Conservation (phyloP, 257 asterid species). For the Penstemon newberryi region DNA sequence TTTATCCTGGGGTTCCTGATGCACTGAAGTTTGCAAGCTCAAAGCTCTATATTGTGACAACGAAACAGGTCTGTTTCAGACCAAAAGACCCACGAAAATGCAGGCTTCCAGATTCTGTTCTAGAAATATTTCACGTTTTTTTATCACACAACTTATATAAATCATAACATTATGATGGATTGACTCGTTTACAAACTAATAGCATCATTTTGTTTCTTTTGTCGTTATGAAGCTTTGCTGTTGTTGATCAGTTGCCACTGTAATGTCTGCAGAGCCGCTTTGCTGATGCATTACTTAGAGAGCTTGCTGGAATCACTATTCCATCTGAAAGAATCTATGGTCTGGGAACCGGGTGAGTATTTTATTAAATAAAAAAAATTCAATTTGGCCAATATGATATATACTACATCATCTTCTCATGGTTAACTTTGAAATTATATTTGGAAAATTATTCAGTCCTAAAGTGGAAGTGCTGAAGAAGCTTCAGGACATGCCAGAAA, state of each 20-base stretch:
- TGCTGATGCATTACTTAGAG: constrained; percentile 81
- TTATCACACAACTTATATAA: neutral
- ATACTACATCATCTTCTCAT: neutral
- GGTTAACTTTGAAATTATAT: neutral
- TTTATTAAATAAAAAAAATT: neutral
- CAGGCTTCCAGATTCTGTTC: neutral
- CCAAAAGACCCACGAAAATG: neutral
- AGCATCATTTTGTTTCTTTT: constrained; percentile 13
- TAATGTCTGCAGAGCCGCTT: constrained; percentile 63
- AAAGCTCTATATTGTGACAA: constrained; percentile 84
- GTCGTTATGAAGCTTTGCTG: neutral
- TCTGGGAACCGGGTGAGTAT: constrained; percentile 80
- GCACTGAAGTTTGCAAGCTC: constrained; percentile 94
- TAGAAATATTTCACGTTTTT: neutral
- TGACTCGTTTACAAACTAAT: neutral
- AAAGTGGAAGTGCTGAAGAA: constrained; percentile 83
- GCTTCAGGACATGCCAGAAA: constrained; percentile 91
- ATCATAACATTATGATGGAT: neutral
- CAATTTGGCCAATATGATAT: neutral
- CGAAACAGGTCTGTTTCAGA: constrained; percentile 62
- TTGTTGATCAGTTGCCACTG: neutral
- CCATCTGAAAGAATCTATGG: constrained; percentile 86
- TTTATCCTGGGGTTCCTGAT: constrained; percentile 93
- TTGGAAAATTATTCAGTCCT: constrained; percentile 56
- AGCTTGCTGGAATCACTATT: constrained; percentile 78